Evolutionary conservation across 106 monocot species (phyloP).

Genomic region (Iris macrosiphon): DNA sequence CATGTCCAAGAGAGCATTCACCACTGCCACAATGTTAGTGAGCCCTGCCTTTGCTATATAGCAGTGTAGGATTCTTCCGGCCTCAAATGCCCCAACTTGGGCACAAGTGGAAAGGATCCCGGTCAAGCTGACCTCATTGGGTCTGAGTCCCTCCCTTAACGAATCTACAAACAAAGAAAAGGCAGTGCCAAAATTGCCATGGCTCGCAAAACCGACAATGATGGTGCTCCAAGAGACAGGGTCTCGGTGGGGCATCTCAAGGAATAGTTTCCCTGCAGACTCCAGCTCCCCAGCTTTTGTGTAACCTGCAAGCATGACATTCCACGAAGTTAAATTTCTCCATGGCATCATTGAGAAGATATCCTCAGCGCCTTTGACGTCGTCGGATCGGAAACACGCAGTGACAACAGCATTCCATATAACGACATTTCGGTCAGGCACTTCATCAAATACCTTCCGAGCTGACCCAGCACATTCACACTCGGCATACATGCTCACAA

Average conservation of each 20-base stretch:
- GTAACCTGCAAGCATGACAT: conserved; percentile 64
- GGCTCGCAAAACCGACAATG: conserved; percentile 44
- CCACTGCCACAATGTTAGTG: conserved; percentile 21
- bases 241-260: conserved; percentile 32
- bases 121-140: conserved; percentile 54
- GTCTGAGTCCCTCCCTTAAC: conserved; percentile 22
- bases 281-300: conserved; percentile 25
- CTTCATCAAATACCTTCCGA: conserved; percentile 33
- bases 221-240: conserved; percentile 67
- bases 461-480: conserved; percentile 23
- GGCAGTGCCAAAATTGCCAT: conserved; percentile 29
- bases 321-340: conserved; percentile 56
- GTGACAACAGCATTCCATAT: conserved; percentile 59
- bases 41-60: conserved; percentile 25
- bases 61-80: conserved; percentile 40
- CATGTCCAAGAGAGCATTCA: conserved; percentile 51
- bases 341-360: conserved; percentile 39
- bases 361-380: conserved; percentile 19
- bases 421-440: conserved; percentile 48
- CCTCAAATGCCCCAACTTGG: conserved; percentile 43
- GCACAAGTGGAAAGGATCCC: conserved; percentile 46
- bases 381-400: conserved; percentile 26
- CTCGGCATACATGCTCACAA: conserved; percentile 53
- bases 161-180: conserved; percentile 38
- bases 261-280: conserved; percentile 32